These are phyloP conservation scores for Dujonia santamariae DNA, from an alignment of 1,139 yeast genomes.

Conservation along the genomic window DNA sequence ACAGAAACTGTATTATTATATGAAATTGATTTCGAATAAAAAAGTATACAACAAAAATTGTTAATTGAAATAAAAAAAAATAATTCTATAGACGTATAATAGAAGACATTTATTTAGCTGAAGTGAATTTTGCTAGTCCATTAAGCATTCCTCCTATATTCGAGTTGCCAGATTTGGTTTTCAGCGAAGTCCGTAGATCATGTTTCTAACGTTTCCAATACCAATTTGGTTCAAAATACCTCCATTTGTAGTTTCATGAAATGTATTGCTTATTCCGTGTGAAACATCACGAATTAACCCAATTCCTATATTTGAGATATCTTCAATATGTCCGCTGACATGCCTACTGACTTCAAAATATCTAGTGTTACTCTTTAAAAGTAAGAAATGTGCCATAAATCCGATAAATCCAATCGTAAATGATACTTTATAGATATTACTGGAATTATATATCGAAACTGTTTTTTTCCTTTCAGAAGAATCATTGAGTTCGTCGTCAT, in stretches of 20 bases:
- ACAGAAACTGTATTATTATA: conserved; percentile 81
- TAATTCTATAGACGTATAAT: too few relatives aligned
- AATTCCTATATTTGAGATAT: conserved; percentile 11
- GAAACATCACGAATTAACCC: conserved; percentile 13
- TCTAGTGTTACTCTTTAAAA: conserved; percentile 21
- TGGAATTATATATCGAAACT: background rate
- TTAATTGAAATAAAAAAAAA: too few relatives aligned
- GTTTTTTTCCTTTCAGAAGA: background rate
- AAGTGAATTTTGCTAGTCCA: too few relatives aligned
- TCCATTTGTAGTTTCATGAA: conserved; percentile 16
- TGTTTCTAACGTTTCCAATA: conserved; percentile 27
- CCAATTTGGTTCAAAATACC: conserved; percentile 28
- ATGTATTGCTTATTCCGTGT: conserved; percentile 12
- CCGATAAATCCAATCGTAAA: conserved; percentile 43
- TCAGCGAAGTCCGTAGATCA: too few relatives aligned
- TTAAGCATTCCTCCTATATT: too few relatives aligned
- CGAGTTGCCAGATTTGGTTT: too few relatives aligned
- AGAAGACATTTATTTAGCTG: too few relatives aligned
- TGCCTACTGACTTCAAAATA: conserved; percentile 10
- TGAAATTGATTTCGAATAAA: conserved; percentile 51
- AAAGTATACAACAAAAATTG: conserved; percentile 14
- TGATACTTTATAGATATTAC: conserved; percentile 30
- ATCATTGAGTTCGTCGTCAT: background rate
- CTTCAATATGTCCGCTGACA: conserved; percentile 9
- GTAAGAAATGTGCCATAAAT: conserved; percentile 33